A percentile compares a stretch with the other conserved stretches of the same genome.
phyloP scores from a whole-genome alignment of 306 rosid species.

The Quercus dentata region DNA sequence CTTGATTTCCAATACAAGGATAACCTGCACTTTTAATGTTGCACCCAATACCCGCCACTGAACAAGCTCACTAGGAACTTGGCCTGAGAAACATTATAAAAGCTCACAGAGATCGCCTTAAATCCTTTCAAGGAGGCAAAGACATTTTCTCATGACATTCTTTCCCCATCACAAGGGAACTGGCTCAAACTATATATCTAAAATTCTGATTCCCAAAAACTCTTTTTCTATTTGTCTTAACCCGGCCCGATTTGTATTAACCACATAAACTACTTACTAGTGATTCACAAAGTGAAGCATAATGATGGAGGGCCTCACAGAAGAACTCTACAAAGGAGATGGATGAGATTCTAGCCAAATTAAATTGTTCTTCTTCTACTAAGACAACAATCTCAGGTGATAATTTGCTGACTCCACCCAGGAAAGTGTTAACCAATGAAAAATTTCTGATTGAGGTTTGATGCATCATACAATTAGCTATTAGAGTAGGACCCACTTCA shows the following conservation, averaged over 20 bases:
- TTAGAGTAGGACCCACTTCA: slow-evolving; percentile 26
- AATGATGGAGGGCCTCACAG: slow-evolving; percentile 70
- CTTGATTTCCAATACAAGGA: slow-evolving; percentile 63
- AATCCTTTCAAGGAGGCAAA: slow-evolving; percentile 39
- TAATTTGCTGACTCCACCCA: slow-evolving; percentile 38
- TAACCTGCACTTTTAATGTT: slow-evolving; percentile 36
- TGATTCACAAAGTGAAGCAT: slow-evolving; percentile 52
- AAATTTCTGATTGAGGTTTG: slow-evolving; percentile 43
- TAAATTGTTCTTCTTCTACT: slow-evolving; percentile 61
- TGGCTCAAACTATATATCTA: slow-evolving; percentile 56
- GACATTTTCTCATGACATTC: slow-evolving; percentile 35
- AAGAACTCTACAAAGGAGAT: slow-evolving; percentile 70
- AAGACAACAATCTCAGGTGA: slow-evolving; percentile 55
- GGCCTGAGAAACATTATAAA: slow-evolving; percentile 54
- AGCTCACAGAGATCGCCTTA: slow-evolving; percentile 45
- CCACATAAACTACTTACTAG: slow-evolving; percentile 32
- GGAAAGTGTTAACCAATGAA: slow-evolving; percentile 34
- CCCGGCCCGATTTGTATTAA: slow-evolving; percentile 21
- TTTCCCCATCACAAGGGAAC: slow-evolving; percentile 46
- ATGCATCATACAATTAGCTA: slow-evolving; percentile 55
- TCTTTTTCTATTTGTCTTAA: slow-evolving; percentile 46
- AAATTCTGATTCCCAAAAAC: slow-evolving; percentile 45
- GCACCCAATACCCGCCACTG: slow-evolving; percentile 62
- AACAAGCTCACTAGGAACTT: slow-evolving; percentile 57
- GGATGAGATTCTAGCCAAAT: slow-evolving; percentile 39